Evolutionary conservation across 1,284 basidiomycete species (phyloP).

Genomic region (Trametes pubescens): DNA sequence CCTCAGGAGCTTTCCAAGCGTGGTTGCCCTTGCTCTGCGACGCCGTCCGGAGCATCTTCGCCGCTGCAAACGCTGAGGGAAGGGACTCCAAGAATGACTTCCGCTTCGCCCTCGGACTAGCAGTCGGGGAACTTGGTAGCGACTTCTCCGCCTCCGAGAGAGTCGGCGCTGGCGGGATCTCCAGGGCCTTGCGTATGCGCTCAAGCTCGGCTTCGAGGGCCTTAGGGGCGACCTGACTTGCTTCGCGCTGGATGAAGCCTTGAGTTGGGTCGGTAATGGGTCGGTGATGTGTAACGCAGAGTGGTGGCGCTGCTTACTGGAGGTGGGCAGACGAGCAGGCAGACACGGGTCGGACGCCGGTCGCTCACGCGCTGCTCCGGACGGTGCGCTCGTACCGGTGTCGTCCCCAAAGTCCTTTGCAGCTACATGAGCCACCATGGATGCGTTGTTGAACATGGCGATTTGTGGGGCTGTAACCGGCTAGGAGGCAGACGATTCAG

Average conservation of each 20-base stretch:
- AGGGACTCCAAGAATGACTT: slow-evolving; percentile 36
- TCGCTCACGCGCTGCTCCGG: slow-evolving; percentile 44
- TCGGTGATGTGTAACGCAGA: slow-evolving; percentile 24
- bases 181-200: slow-evolving; percentile 30
- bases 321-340: slow-evolving; percentile 71
- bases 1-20: slow-evolving; percentile 71
- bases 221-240: slow-evolving; percentile 59
- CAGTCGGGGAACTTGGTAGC: slow-evolving; percentile 14
- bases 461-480: not conserved
- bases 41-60: slow-evolving; percentile 22
- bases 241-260: slow-evolving; percentile 78
- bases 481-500: not conserved
- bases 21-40: slow-evolving; percentile 14
- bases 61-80: slow-evolving; percentile 38
- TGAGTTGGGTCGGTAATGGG: slow-evolving; percentile 35
- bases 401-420: slow-evolving; percentile 42
- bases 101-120: slow-evolving; percentile 26
- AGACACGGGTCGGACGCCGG: slow-evolving; percentile 64
- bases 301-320: slow-evolving; percentile 50
- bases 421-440: slow-evolving; percentile 51
- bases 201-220: slow-evolving; percentile 56
- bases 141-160: slow-evolving; percentile 27
- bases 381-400: slow-evolving; percentile 12
- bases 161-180: slow-evolving; percentile 39
- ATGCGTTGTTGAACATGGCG: slow-evolving; percentile 64